Evolutionary conservation across 176 grass and related monocot species (phyloP), one percentile per base, ranked within the genome.

Genomic region (Olyra latifolia): DNA sequence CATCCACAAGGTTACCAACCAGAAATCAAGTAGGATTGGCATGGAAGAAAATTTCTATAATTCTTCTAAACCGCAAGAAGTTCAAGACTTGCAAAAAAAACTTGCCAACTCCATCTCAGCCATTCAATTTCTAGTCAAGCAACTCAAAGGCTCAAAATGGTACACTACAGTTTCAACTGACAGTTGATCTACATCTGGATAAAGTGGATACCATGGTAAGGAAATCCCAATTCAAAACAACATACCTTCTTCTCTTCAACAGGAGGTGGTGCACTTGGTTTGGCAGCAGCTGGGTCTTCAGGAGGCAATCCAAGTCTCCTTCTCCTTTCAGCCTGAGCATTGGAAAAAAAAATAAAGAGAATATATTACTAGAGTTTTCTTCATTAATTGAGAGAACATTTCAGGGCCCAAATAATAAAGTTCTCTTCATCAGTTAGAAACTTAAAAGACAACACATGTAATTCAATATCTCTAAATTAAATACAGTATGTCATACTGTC

Each of bases 211-310:
- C 27, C 28, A 73, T 76, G n/a, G 55, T 44, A 53, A 45, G 16
- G 14, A 14, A 15, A 87, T 78, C 32, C 24, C 5, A 77, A 20
- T 73, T 61, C 14, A 28, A 28, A 80, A 90, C 25, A 25, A 78
- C 16, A 72, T 78, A 93, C 96, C 96, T 99, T 99, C 72, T 99
- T 99, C 82, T 95, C 92, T 78, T 97, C 94, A 25, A 79, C 96
- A 45, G 81, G 88, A 48, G 84, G 81, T 56, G 88, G 74, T 76
- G 88, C 17, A 28, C 86, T 95, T 67, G 96, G 86, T 76, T 95
- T 93, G 24, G 90, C 66, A 87, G 88, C 80, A 73, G 77, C 69
- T 38, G 96, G 88, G 53, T 89, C 93, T 93, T 99, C 93, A 46
- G 90, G 90, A 5, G 96, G 92, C 83, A 99, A 84, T 81, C 96